Evolutionary conservation across 306 rosid genomes (phyloP).

Genomic region (Sindora glabra): DNA sequence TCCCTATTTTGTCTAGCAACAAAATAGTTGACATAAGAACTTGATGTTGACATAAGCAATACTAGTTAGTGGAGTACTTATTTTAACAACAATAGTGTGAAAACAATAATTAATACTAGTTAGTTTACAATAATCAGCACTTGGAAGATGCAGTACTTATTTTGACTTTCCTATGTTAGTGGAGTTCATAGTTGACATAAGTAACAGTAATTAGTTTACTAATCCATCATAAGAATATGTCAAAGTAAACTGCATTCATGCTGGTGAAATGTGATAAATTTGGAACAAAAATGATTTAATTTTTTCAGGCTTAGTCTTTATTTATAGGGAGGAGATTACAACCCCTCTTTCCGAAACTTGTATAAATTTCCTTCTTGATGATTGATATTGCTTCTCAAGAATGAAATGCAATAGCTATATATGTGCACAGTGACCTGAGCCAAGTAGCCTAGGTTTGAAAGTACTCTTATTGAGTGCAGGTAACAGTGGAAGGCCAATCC

Average conservation of each 20-base stretch:
- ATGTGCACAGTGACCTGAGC: background rate
- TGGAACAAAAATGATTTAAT: background rate
- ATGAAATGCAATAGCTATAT: background rate
- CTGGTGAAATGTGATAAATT: background rate
- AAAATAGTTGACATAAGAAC: no score
- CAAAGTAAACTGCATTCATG: no score
- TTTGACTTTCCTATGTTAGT: no score
- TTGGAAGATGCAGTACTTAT: no score
- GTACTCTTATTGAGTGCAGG: conserved; percentile 36
- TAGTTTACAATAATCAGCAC: no score
- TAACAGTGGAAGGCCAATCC: conserved; percentile 84
- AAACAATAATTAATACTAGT: no score
- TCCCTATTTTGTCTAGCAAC: no score
- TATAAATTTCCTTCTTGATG: background rate
- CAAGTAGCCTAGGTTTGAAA: background rate
- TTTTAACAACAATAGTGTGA: no score
- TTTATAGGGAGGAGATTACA: background rate
- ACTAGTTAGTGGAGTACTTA: no score
- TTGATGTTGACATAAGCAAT: no score
- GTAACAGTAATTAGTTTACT: no score
- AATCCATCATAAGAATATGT: no score
- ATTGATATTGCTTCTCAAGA: background rate
- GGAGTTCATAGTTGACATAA: background rate
- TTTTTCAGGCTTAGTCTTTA: background rate
- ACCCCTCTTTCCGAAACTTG: background rate